Evolutionary conservation across 345 rosid genomes (phyloP).

Genomic region (Lumnitzera littorea): DNA sequence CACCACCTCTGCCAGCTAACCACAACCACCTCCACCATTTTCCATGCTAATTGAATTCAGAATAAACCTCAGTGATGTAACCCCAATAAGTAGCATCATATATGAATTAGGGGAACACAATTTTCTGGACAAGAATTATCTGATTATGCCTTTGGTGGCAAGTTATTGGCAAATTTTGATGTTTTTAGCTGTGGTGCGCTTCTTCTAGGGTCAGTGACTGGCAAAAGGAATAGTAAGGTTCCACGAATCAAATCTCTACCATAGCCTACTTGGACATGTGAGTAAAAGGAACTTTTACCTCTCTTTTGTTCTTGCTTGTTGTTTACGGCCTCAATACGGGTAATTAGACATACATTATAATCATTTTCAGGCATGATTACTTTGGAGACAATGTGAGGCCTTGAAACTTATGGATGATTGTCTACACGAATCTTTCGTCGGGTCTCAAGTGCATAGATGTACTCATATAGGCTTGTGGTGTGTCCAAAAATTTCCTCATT

Average conservation of each 20-base stretch:
- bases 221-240: slow-evolving; percentile 40
- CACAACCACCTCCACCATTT: too few relatives aligned
- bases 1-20: too few relatives aligned
- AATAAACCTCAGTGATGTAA: too few relatives aligned
- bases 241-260: slow-evolving; percentile 16
- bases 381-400: slow-evolving; percentile 13
- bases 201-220: slow-evolving; percentile 35
- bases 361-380: slow-evolving; percentile 19
- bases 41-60: too few relatives aligned
- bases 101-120: too few relatives aligned
- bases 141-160: slow-evolving; percentile 26
- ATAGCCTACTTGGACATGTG: slow-evolving; percentile 20
- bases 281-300: not conserved
- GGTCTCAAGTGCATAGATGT: slow-evolving; percentile 2
- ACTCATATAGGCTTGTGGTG: slow-evolving; percentile 17
- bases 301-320: not conserved
- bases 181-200: slow-evolving; percentile 44
- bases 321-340: not conserved
- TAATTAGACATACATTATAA: not conserved
- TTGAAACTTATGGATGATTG: slow-evolving; percentile 11
- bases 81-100: too few relatives aligned
- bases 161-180: slow-evolving; percentile 35
- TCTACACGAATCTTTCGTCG: not conserved
- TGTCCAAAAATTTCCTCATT: slow-evolving; percentile 17
- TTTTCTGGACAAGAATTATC: not conserved